These are phyloP conservation scores for Goffeauzyma gilvescens DNA, from an alignment of 768 basidiomycete genomes.

Conservation along the genomic window DNA sequence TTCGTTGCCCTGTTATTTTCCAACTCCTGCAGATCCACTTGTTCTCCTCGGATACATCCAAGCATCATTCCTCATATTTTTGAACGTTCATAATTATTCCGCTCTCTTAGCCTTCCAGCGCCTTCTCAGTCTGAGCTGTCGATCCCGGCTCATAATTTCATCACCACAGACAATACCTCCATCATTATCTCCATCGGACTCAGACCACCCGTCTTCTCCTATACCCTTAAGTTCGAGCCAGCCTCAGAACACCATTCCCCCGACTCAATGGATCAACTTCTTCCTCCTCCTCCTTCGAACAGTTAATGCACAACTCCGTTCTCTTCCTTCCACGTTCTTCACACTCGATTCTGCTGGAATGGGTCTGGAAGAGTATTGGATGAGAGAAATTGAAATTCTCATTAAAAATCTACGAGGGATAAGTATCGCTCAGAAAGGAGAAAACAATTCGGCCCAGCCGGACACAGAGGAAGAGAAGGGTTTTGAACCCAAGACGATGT, in stretches of 20 bases:
- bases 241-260: too few species aligned
- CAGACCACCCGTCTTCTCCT: too few species aligned
- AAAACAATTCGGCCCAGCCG: background rate
- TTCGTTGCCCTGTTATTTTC: too few species aligned
- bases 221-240: too few species aligned
- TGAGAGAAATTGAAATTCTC: constrained; percentile 13
- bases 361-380: constrained; percentile 24
- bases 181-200: too few species aligned
- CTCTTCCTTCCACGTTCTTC: constrained; percentile 21
- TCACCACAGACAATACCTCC: too few species aligned
- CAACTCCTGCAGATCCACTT: too few species aligned
- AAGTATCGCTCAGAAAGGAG: background rate
- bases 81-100: constrained; percentile 33
- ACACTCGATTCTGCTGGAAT: constrained; percentile 21
- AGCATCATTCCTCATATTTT: constrained; percentile 32
- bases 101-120: constrained; percentile 32
- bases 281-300: constrained; percentile 10
- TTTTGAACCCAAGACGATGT: too few species aligned
- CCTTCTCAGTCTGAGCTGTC: constrained; percentile 27
- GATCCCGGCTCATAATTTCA: too few species aligned
- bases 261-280: background rate
- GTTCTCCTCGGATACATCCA: constrained; percentile 32
- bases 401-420: background rate
- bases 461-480: background rate
- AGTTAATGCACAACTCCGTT: constrained; percentile 15